phyloP scores from a whole-genome alignment of 345 rosid genomes.

The Balakata baccata region DNA sequence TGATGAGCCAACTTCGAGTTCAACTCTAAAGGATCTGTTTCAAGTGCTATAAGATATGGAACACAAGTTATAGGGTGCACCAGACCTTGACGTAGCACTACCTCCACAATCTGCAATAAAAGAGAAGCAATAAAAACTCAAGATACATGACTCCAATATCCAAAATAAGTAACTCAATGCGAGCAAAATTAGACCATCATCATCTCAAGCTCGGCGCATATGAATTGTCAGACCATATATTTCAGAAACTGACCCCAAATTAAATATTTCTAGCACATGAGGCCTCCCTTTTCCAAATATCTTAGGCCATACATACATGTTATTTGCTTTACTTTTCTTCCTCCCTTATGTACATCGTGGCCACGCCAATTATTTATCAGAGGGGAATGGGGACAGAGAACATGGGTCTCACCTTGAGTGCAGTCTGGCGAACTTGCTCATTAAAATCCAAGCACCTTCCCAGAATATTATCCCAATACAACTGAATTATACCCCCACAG shows the following conservation, averaged over 20 bases:
- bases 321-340: neutral
- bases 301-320: neutral
- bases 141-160: neutral
- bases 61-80: slow-evolving; percentile 99
- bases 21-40: slow-evolving; percentile 88
- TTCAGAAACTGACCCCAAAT: no score
- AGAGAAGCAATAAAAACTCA: neutral
- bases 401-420: slow-evolving; percentile 67
- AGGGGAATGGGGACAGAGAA: slow-evolving; percentile 5
- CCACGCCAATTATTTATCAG: neutral
- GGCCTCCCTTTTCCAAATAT: neutral
- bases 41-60: slow-evolving; percentile 96
- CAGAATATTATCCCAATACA: slow-evolving; percentile 87
- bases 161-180: neutral
- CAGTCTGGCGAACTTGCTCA: slow-evolving; percentile 86
- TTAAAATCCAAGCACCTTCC: slow-evolving; percentile 77
- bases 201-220: neutral
- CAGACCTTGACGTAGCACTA: slow-evolving; percentile 96
- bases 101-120: slow-evolving; percentile 82
- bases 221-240: neutral
- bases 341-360: neutral
- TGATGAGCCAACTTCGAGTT: slow-evolving; percentile 98
- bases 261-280: neutral
- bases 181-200: neutral
- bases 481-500: slow-evolving; percentile 98